Conservation (phyloP, 345 rosid genomes). For the Pistacia integerrima region DNA sequence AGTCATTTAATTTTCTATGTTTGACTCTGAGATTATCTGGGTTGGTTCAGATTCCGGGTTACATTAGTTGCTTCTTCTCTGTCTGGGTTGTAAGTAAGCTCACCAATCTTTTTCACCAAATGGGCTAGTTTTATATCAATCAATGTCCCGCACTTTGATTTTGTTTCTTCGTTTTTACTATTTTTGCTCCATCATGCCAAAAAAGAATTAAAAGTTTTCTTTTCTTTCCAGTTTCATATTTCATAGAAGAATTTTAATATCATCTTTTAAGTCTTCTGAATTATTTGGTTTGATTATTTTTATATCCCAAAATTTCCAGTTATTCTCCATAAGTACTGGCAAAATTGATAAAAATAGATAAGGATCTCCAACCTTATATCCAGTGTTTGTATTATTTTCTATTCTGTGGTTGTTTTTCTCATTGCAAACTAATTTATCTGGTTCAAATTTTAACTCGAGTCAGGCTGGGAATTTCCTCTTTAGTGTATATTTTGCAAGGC, state of each 20-base stretch:
- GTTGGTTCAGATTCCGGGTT: background rate
- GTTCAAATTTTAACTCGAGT: background rate
- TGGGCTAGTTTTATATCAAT: background rate
- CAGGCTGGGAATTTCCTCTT: background rate
- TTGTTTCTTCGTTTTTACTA: background rate
- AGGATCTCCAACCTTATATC: background rate
- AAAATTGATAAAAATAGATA: background rate
- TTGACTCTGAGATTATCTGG: background rate
- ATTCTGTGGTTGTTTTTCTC: background rate
- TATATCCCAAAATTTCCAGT: background rate
- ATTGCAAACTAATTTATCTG: too few relatives aligned
- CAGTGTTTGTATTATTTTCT: background rate
- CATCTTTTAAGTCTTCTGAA: background rate
- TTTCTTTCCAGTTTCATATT: background rate
- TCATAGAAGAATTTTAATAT: background rate
- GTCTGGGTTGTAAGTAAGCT: background rate
- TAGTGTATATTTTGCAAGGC: background rate
- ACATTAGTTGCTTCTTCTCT: background rate
- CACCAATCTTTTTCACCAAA: background rate
- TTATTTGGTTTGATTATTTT: background rate
- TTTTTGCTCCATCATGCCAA: too few relatives aligned
- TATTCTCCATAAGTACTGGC: background rate
- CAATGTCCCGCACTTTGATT: background rate
- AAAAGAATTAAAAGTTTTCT: background rate
- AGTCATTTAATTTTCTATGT: background rate